These are phyloP conservation scores for Penicillium canariense DNA, from an alignment of 495 filamentous ascomycete genomes.

Conservation along the genomic window DNA sequence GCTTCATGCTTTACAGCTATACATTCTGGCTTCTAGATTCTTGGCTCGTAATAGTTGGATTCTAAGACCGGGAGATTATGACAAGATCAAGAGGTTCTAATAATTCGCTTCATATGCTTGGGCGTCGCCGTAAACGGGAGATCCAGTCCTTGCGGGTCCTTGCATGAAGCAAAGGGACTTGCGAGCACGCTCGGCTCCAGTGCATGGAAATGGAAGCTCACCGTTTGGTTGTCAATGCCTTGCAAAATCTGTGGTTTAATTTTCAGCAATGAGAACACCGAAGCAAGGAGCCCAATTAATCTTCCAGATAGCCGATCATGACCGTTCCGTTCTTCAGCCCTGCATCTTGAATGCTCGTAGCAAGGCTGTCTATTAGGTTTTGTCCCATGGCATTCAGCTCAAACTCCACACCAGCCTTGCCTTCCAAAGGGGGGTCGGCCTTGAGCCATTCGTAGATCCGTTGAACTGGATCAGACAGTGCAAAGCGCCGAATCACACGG, in stretches of 20 bases:
- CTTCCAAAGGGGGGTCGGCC: constrained; percentile 65
- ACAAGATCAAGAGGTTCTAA: neutral
- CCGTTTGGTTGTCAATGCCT: neutral
- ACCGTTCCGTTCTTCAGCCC: constrained; percentile 87
- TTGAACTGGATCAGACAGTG: constrained; percentile 71
- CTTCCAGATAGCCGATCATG: constrained; percentile 85
- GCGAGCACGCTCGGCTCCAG: neutral
- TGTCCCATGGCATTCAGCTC: constrained; percentile 79
- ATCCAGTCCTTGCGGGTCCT: neutral
- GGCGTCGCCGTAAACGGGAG: neutral
- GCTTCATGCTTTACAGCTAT: neutral
- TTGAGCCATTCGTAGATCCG: constrained; percentile 97
- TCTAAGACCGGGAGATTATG: neutral
- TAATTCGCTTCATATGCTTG: neutral
- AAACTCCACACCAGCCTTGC: constrained; percentile 75
- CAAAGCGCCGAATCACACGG: constrained; percentile 78
- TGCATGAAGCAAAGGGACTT: neutral
- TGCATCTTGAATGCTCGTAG: constrained; percentile 73
- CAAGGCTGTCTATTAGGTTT: constrained; percentile 74
- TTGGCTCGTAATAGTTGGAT: neutral
- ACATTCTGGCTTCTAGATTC: neutral
- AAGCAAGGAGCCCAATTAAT: constrained; percentile 34
- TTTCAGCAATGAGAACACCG: neutral
- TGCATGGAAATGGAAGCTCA: neutral
- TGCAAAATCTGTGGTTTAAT: no score